These are phyloP conservation scores for Lentinula sp. DNA, from an alignment of 768 basidiomycete genomes.

Conservation along the genomic window DNA sequence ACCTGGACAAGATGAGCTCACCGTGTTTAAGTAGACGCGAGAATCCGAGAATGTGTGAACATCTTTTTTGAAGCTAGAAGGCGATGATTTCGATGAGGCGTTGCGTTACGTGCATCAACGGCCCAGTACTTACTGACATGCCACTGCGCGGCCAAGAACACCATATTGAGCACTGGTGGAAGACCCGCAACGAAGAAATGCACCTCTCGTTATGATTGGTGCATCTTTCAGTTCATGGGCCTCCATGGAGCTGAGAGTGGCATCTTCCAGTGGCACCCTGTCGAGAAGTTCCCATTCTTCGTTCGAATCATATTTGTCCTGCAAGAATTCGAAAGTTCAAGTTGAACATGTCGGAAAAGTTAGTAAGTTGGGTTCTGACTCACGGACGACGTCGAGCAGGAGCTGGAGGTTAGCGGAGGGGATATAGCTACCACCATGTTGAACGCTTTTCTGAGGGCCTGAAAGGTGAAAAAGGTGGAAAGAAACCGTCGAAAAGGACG, in stretches of 20 bases:
- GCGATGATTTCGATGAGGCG: neutral
- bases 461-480: neutral
- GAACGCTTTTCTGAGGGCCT: neutral
- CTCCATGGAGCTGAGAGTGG: neutral
- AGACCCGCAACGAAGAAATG: constrained; percentile 28
- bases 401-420: neutral
- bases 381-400: neutral
- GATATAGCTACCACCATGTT: neutral
- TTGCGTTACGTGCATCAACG: neutral
- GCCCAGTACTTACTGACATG: constrained; percentile 33
- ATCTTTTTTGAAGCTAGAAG: constrained; percentile 26
- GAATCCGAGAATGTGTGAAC: constrained; percentile 33
- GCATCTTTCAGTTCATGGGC: constrained; percentile 38
- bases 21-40: constrained; percentile 65
- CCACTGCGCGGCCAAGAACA: constrained; percentile 45
- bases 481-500: neutral
- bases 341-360: neutral
- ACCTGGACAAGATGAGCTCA: constrained; percentile 19
- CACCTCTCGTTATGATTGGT: constrained; percentile 48
- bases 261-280: neutral
- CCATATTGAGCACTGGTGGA: constrained; percentile 56
- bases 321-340: neutral
- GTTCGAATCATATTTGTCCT: neutral
- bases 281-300: neutral
- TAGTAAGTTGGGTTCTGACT: neutral